Conservation (phyloP, 106 monocot species). For the Allium sativum region DNA sequence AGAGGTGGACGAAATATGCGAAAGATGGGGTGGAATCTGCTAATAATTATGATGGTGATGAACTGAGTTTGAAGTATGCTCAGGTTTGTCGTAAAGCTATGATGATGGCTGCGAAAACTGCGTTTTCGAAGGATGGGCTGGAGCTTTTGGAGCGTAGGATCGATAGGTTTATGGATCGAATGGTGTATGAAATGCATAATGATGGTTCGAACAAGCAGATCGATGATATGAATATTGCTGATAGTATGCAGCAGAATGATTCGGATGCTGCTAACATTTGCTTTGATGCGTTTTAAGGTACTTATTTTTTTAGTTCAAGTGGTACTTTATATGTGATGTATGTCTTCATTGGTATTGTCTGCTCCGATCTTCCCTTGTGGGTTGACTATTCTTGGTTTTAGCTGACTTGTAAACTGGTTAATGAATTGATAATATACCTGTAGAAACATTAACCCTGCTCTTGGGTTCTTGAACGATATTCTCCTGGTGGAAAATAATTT, state of each 20-base stretch:
- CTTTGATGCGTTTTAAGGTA: slow-evolving; percentile 13
- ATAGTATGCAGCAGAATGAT: slow-evolving; percentile 14
- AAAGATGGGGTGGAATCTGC: slow-evolving; percentile 19
- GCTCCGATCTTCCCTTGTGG: too few species aligned
- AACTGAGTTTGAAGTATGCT: slow-evolving; percentile 10
- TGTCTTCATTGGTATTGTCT: too few species aligned
- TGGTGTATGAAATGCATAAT: slow-evolving; percentile 19
- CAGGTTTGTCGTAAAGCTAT: slow-evolving; percentile 24
- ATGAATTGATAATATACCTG: too few species aligned
- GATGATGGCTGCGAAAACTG: slow-evolving; percentile 21
- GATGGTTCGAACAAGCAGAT: slow-evolving; percentile 7
- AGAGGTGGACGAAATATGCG: slow-evolving; percentile 41
- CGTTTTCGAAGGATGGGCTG: slow-evolving; percentile 26
- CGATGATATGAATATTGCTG: slow-evolving; percentile 10
- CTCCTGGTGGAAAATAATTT: too few species aligned
- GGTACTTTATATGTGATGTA: too few species aligned
- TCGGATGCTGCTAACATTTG: slow-evolving; percentile 17
- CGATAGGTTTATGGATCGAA: slow-evolving; percentile 19
- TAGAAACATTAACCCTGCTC: too few species aligned
- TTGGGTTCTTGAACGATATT: too few species aligned
- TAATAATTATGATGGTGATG: background rate
- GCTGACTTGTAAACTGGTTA: too few species aligned
- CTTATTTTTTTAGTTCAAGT: too few species aligned
- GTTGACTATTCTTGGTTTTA: too few species aligned
- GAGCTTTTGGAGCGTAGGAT: slow-evolving; percentile 18